Evolutionary conservation across 2,329 filamentous ascomycete genomes (phyloP), one percentile per base, ranked within the genome.

Genomic region (Paracorniculantispora psalliotae): DNA sequence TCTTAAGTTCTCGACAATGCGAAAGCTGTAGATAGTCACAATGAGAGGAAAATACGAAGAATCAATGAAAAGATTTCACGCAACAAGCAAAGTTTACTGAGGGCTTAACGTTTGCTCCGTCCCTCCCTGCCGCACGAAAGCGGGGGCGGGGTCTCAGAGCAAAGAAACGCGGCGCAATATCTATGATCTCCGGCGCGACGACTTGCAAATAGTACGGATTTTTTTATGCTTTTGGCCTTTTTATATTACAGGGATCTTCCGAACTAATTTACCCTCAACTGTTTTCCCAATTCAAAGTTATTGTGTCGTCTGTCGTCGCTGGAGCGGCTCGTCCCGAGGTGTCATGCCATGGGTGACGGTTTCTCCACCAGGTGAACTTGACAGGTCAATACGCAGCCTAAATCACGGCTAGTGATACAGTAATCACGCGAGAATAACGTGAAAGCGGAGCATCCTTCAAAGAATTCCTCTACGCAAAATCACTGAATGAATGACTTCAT

Each of bases 261-360:
- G n/a, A n/a, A n/a, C n/a, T n/a, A n/a, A n/a, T n/a, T n/a, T n/a
- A n/a, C n/a, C n/a, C n/a, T 21, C 19, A 19, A 47, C 17, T 43
- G 30, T 17, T 12, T 17, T 37, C 26, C 48, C 15, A 23, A 3
- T 12, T 9, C 15, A 15, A 28, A 47, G 28, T 28, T n/a, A n/a
- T n/a, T n/a, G n/a, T n/a, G n/a, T n/a, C n/a, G n/a, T n/a, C n/a
- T n/a, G n/a, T n/a, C n/a, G n/a, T n/a, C n/a, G n/a, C n/a, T n/a
- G n/a, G 28, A 47, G 53, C 53, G 53, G 53, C 53, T 56, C 53
- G 53, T 56, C 41, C 53, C 53, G 53, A 48, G n/a, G 26, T 30
- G 44, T 43, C 28, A 37, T 33, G 41, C 12, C 13, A 46, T 46
- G 43, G 28, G 44, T 47, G 53, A 48, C 41, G 1, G 15, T 37